Conservation (phyloP, 495 filamentous ascomycete genomes). For the Trichoderma virens region DNA sequence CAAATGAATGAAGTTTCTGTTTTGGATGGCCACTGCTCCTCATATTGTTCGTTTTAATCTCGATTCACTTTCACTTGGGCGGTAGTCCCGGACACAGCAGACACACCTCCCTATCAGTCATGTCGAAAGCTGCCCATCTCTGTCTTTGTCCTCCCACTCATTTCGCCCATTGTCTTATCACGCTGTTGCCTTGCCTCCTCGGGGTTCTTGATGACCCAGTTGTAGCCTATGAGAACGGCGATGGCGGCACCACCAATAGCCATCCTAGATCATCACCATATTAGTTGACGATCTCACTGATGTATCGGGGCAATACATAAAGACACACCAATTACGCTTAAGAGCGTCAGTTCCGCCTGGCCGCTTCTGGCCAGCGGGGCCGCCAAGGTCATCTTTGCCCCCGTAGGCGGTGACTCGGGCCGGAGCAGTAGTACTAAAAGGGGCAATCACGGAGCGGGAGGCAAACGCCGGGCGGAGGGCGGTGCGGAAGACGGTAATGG, state of each 20-base stretch:
- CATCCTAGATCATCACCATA: neutral
- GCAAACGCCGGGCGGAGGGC: neutral
- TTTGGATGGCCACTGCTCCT: neutral
- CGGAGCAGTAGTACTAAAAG: neutral
- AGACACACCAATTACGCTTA: neutral
- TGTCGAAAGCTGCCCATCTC: constrained; percentile 1
- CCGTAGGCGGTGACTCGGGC: neutral
- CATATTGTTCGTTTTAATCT: neutral
- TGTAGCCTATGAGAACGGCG: neutral
- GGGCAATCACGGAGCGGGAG: neutral
- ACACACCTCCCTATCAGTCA: neutral
- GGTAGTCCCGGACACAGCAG: constrained; percentile 1
- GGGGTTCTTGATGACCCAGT: neutral
- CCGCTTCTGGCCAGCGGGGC: neutral
- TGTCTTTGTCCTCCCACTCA: neutral
- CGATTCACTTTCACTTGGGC: neutral
- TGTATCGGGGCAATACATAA: neutral
- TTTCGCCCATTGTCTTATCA: neutral
- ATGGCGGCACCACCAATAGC: neutral
- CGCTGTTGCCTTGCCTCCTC: neutral
- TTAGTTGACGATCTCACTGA: too few relatives aligned
- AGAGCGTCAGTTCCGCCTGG: neutral
- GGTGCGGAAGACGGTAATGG: neutral
- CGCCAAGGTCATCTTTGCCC: neutral
- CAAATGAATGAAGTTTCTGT: neutral